Percentiles rank a stretch among this genome's conserved stretches.
These are phyloP conservation scores for Tephrocybe sp. DNA, from an alignment of 768 basidiomycete species.

Conservation along the genomic window DNA sequence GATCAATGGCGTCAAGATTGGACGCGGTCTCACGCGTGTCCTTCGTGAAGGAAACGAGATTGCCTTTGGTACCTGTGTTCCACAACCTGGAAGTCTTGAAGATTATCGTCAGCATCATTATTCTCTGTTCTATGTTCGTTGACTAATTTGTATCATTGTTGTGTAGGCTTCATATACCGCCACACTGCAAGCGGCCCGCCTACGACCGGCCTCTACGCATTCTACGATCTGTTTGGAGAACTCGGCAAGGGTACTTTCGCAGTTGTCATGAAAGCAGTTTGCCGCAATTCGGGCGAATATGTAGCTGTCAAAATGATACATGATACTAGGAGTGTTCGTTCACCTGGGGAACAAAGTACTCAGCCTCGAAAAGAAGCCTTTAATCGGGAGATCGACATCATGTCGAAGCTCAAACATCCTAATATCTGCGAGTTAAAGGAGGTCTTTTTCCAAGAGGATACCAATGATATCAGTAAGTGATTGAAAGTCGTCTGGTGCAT, in stretches of 20 bases:
- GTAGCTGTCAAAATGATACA: constrained; percentile 90
- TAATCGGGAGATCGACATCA: constrained; percentile 74
- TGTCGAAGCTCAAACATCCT: constrained; percentile 71
- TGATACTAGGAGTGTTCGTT: constrained; percentile 36
- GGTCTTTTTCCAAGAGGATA: constrained; percentile 60
- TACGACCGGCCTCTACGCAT: constrained; percentile 53
- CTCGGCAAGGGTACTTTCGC: constrained; percentile 93
- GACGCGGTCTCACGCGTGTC: constrained; percentile 49
- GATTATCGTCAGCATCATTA: constrained; percentile 64
- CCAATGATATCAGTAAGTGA: constrained; percentile 52
- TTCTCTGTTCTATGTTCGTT: neutral
- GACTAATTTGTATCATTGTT: neutral
- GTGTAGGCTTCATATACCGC: constrained; percentile 68
- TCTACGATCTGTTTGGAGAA: constrained; percentile 65
- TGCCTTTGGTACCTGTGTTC: constrained; percentile 66
- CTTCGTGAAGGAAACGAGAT: constrained; percentile 83
- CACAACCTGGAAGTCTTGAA: constrained; percentile 48
- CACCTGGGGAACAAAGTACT: constrained; percentile 23
- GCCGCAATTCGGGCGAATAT: constrained; percentile 65
- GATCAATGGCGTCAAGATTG: constrained; percentile 70
- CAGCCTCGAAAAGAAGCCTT: constrained; percentile 34
- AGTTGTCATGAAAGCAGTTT: constrained; percentile 80
- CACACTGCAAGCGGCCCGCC: constrained; percentile 52
- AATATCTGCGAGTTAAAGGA: constrained; percentile 83
- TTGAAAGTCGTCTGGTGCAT: constrained; percentile 16